Conservation (phyloP, 1,284 basidiomycete genomes). For the Boletus sp. region DNA sequence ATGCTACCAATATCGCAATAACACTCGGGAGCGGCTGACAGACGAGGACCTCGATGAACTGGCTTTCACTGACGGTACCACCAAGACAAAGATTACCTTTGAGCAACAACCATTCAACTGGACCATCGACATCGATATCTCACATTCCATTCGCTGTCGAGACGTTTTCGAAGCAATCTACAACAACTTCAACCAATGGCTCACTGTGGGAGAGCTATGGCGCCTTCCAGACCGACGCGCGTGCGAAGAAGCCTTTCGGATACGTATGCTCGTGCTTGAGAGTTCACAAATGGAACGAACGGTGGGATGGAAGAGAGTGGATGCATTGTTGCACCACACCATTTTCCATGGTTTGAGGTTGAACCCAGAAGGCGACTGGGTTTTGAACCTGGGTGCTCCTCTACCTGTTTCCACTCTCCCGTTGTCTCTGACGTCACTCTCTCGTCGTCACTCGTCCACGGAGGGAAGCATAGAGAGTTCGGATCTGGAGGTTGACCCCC, state of each 20-base stretch:
- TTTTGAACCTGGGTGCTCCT: slow-evolving; percentile 1
- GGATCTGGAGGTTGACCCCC: too few relatives aligned
- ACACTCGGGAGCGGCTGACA: background rate
- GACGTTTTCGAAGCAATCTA: slow-evolving; percentile 3
- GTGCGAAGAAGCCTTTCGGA: slow-evolving; percentile 1
- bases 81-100: background rate
- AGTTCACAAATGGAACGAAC: background rate
- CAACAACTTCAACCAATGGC: slow-evolving; percentile 1
- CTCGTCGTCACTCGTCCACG: background rate
- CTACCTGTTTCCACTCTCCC: background rate
- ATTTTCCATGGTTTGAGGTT: slow-evolving; percentile 4
- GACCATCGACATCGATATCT: background rate
- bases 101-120: background rate
- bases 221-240: background rate
- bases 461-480: background rate
- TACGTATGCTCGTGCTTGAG: background rate
- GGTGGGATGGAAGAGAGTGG: slow-evolving; percentile 8
- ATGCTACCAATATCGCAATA: background rate
- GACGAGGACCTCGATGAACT: slow-evolving; percentile 1
- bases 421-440: too few relatives aligned
- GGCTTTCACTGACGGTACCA: background rate
- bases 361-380: background rate
- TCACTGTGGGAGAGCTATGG: slow-evolving; percentile 2
- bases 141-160: background rate
- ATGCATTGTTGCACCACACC: slow-evolving; percentile 5